These are phyloP conservation scores for Penicillium coffeae DNA, from an alignment of 495 filamentous ascomycete species.

Conservation along the genomic window DNA sequence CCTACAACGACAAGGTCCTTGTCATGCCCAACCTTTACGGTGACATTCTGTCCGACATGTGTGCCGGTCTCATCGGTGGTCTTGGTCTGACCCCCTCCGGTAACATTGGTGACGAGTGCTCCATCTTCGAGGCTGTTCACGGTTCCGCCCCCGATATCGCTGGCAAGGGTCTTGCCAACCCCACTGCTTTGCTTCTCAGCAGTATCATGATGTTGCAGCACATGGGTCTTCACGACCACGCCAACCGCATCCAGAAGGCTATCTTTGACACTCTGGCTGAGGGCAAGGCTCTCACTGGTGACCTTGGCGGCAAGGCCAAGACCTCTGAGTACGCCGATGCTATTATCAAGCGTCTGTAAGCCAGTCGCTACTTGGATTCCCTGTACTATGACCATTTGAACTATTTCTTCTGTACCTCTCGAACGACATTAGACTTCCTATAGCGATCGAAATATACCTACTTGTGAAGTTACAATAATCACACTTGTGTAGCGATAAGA, in stretches of 20 bases:
- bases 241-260: slow-evolving; percentile 83
- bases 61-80: slow-evolving; percentile 95
- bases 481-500: too few relatives aligned
- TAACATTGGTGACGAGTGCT: slow-evolving; percentile 98
- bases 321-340: slow-evolving; percentile 70
- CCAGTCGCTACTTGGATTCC: slow-evolving; percentile 19
- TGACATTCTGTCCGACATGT: slow-evolving; percentile 99
- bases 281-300: slow-evolving; percentile 60
- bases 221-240: slow-evolving; percentile 86
- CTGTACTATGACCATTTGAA: slow-evolving; percentile 40
- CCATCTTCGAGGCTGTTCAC: slow-evolving; percentile 99
- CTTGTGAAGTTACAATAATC: slow-evolving; percentile 28
- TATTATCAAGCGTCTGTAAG: slow-evolving; percentile 81
- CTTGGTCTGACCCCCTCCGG: slow-evolving; percentile 95
- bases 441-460: slow-evolving; percentile 42
- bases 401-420: slow-evolving; percentile 33
- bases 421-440: slow-evolving; percentile 44
- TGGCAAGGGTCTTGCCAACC: slow-evolving; percentile 92
- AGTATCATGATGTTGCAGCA: slow-evolving; percentile 99
- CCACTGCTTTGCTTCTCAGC: slow-evolving; percentile 84
- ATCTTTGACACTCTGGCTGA: slow-evolving; percentile 92
- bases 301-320: background rate
- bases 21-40: slow-evolving; percentile 99
- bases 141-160: slow-evolving; percentile 97
- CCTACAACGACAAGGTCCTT: slow-evolving; percentile 98